These are phyloP conservation scores for Closterium sp. DNA, from an alignment of 139 green algal species.

Conservation along the genomic window DNA sequence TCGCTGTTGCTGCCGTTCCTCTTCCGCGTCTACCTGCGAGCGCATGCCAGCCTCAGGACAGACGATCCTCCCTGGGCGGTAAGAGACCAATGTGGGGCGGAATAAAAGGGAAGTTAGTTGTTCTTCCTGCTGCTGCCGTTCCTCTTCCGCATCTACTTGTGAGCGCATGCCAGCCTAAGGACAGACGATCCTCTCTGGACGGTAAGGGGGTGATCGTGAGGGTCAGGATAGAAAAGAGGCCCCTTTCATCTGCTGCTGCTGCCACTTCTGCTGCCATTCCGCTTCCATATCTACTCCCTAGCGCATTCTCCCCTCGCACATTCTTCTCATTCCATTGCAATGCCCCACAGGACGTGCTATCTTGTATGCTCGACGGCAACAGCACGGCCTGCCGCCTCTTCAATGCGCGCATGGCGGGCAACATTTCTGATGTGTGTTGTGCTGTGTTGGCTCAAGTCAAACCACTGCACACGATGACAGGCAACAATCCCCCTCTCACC, in stretches of 20 bases:
- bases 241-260: not conserved
- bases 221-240: not conserved
- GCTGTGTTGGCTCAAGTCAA: no score
- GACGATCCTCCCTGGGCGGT: slow-evolving; percentile 24
- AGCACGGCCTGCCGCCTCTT: slow-evolving; percentile 7
- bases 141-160: no score
- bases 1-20: slow-evolving; percentile 27
- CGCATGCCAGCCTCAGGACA: slow-evolving; percentile 35
- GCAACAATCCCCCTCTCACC: no score
- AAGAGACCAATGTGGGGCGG: not conserved
- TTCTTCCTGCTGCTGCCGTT: not conserved
- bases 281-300: no score
- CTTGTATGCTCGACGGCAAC: slow-evolving; percentile 4
- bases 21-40: slow-evolving; percentile 20
- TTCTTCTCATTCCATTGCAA: not conserved
- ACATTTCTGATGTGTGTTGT: no score
- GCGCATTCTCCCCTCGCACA: no score
- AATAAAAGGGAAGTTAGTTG: not conserved
- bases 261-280: not conserved
- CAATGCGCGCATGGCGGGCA: not conserved
- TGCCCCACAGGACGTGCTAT: slow-evolving; percentile 6
- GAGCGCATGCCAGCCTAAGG: not conserved
- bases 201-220: no score
- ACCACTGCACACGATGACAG: no score
- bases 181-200: no score